A percentile compares a stretch with the other conserved stretches of the same genome.
Evolutionary conservation across 2,329 filamentous ascomycete genomes (phyloP).

Genomic region (Ceratocystiopsis minuta): DNA sequence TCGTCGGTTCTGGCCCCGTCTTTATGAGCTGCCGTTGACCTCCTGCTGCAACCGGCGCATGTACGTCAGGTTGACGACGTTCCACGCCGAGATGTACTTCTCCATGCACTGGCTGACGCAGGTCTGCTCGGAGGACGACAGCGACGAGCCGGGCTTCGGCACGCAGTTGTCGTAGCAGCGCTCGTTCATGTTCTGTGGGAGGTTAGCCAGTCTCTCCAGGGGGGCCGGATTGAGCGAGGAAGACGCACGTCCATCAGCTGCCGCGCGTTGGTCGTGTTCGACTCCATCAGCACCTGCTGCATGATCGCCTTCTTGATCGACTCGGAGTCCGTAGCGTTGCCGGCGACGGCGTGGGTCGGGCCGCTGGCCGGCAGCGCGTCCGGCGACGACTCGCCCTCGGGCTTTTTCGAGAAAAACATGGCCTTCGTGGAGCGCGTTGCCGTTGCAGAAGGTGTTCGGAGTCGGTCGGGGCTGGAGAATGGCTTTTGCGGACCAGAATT

Average conservation of each 20-base stretch:
- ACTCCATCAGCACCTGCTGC: constrained; percentile 44
- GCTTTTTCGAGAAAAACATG: constrained; percentile 7
- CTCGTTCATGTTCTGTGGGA: constrained; percentile 53
- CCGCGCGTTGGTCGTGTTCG: constrained; percentile 49
- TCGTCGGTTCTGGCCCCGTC: too few relatives aligned
- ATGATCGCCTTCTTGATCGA: constrained; percentile 43
- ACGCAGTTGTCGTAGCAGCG: constrained; percentile 68
- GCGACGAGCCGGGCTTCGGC: constrained; percentile 45
- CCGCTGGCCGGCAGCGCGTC: constrained; percentile 1
- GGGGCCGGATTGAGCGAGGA: neutral
- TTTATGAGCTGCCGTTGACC: constrained; percentile 14
- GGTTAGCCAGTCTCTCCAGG: neutral
- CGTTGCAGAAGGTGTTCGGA: neutral
- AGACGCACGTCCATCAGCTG: constrained; percentile 49
- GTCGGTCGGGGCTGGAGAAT: neutral
- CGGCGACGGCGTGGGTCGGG: constrained; percentile 1
- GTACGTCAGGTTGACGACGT: constrained; percentile 52
- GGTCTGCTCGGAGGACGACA: constrained; percentile 48
- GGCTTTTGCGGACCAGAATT: neutral
- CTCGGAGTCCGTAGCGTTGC: constrained; percentile 36
- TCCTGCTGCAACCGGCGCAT: constrained; percentile 45
- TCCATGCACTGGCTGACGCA: constrained; percentile 67
- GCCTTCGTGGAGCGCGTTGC: neutral
- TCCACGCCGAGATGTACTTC: constrained; percentile 71
- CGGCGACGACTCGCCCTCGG: constrained; percentile 1